phyloP scores from a whole-genome alignment of 2,329 filamentous ascomycete species.

The Davidsoniella eucalypti region DNA sequence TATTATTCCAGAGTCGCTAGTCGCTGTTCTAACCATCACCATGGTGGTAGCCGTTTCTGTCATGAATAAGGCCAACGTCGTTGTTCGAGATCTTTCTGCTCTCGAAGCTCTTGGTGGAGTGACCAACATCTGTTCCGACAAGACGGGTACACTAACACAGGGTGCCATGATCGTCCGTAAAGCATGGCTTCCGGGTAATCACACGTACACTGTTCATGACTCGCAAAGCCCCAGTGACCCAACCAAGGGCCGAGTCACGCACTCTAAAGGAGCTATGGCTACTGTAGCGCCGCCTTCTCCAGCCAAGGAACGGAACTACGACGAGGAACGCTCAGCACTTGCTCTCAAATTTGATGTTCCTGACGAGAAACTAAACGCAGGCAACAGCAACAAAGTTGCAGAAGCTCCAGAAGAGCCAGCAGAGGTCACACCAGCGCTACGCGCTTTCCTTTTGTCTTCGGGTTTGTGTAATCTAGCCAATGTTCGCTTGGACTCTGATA shows the following conservation, averaged over 20 bases:
- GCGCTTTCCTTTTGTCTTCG: slow-evolving; percentile 35
- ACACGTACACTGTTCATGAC: slow-evolving; percentile 43
- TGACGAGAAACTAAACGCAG: slow-evolving; percentile 32
- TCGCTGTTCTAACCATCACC: slow-evolving; percentile 54
- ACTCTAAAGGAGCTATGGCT: slow-evolving; percentile 19
- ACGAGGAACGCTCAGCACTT: slow-evolving; percentile 41
- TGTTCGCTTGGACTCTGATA: slow-evolving; percentile 36
- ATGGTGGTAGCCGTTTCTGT: slow-evolving; percentile 49
- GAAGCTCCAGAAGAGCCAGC: slow-evolving; percentile 23
- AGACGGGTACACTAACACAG: slow-evolving; percentile 53
- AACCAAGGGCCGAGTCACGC: slow-evolving; percentile 37
- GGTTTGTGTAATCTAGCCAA: slow-evolving; percentile 51
- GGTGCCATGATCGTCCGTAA: slow-evolving; percentile 55
- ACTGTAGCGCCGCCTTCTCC: slow-evolving; percentile 12
- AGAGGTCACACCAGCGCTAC: slow-evolving; percentile 32
- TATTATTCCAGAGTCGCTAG: slow-evolving; percentile 48
- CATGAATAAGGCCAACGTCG: slow-evolving; percentile 48
- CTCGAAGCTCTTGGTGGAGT: slow-evolving; percentile 55
- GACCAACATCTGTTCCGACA: slow-evolving; percentile 58
- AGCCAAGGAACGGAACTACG: slow-evolving; percentile 33
- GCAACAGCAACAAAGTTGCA: slow-evolving; percentile 18
- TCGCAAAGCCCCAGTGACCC: slow-evolving; percentile 46
- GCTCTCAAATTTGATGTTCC: slow-evolving; percentile 48
- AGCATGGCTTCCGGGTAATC: slow-evolving; percentile 43
- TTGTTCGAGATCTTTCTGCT: slow-evolving; percentile 48